Percentiles rank a stretch among this genome's conserved stretches.
These are phyloP conservation scores for Picea sitchensis DNA, from an alignment of 75 land plant species.

Conservation along the genomic window DNA sequence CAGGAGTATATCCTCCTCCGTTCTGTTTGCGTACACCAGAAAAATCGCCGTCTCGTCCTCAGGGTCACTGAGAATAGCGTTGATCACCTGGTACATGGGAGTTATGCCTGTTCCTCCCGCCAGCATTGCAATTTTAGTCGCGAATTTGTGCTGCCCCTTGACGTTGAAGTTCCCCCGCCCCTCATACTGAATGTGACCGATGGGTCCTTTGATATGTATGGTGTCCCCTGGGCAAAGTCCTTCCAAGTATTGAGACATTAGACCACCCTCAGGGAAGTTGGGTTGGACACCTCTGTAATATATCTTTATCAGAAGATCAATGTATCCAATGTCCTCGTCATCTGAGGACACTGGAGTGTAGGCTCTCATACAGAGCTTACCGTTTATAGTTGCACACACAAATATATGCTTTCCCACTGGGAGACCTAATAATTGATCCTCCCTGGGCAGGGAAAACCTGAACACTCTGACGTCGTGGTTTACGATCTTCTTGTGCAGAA, in stretches of 20 bases:
- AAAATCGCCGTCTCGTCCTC: constrained; percentile 66
- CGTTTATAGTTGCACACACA: constrained; percentile 61
- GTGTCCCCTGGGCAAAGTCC: constrained; percentile 39
- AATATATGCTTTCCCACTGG: constrained; percentile 91
- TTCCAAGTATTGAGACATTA: constrained; percentile 85
- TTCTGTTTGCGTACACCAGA: constrained; percentile 79
- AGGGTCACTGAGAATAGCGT: constrained; percentile 65
- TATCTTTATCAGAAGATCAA: constrained; percentile 80
- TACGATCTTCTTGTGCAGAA: constrained; percentile 38
- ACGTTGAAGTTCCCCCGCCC: constrained; percentile 65
- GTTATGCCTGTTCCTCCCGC: constrained; percentile 97
- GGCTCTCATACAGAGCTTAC: constrained; percentile 84
- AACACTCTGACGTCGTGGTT: constrained; percentile 67
- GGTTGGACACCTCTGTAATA: constrained; percentile 67
- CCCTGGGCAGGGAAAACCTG: constrained; percentile 63
- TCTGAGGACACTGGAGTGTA: constrained; percentile 76
- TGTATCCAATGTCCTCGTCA: constrained; percentile 51
- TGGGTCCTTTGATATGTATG: constrained; percentile 73
- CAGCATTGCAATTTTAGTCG: constrained; percentile 66
- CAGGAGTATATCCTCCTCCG: constrained; percentile 78
- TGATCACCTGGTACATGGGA: constrained; percentile 82
- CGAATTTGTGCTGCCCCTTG: constrained; percentile 48
- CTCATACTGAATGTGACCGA: constrained; percentile 85
- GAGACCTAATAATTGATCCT: constrained; percentile 64
- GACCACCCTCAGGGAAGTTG: constrained; percentile 79